Base-by-base conservation (phyloP, 768 basidiomycete genomes). In the Agrocybe chaxingu region DNA sequence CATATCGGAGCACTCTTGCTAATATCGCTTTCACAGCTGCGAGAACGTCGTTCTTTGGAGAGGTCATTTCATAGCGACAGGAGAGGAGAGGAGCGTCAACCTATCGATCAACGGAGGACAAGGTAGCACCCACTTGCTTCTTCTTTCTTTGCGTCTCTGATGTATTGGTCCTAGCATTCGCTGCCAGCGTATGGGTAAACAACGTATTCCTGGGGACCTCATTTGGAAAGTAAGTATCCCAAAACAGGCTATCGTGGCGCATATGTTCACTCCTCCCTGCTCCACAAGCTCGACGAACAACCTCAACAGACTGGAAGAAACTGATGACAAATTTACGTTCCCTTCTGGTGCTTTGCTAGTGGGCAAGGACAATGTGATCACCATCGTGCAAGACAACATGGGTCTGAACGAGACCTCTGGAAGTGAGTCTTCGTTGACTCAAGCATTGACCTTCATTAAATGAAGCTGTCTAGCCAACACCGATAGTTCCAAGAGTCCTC, bases 361-460 rank as follows among this genome's bases (percentile, higher is more conserved):
- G 7, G 77, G 78, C 4, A 54, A 69, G 47, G 86, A 87, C 57
- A 92, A 92, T 59, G 81, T 91, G 8, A 78, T 92, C 47, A 91
- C 89, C 0, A 74, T 92, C 38, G 74, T 90, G 4, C 87, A 88
- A 84, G 90, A 92, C 53, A 87, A 89, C 57, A 89, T 87, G 84
- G 90, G 89, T 0, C 65, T 88, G 54, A 79, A 89, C 49, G 82
- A 90, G 63, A 77, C 80, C 10, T 43, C 66, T 16, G 73, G 72
- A 56, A 55, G 82, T 81, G 48, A 53, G 73, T 57, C 11, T 4
- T 5, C 12, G 45, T 33, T 12, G 19, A 11, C 2, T 11, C 40
- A 12, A 9, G 19, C 31, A 37, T 12, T n/a, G 10, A 36, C 29
- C 18, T 24, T 39, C 4, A 32, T 19, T 45, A 31, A 38, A 8